Conservation (phyloP, 148 eudicot species). For the Rhododendron molle region DNA sequence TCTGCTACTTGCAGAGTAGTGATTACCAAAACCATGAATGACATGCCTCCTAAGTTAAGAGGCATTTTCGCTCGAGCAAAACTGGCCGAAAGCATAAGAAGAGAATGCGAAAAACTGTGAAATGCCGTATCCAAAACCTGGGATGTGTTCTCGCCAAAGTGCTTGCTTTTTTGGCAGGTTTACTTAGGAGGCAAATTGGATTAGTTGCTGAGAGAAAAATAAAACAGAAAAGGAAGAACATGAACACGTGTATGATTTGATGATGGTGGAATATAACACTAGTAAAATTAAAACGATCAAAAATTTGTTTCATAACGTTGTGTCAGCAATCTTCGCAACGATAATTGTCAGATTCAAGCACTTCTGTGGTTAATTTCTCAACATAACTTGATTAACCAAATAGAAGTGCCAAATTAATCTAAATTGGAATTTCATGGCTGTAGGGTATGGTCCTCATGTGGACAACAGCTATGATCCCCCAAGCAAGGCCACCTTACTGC, state of each 20-base stretch:
- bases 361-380: too few relatives aligned
- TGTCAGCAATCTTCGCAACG: too few relatives aligned
- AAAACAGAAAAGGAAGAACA: too few relatives aligned
- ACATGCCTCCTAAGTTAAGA: slow-evolving; percentile 40
- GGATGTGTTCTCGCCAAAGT: slow-evolving; percentile 53
- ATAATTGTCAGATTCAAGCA: too few relatives aligned
- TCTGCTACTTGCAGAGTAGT: slow-evolving; percentile 63
- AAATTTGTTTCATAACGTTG: too few relatives aligned
- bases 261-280: too few relatives aligned
- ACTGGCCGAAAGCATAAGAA: slow-evolving; percentile 51
- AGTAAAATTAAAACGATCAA: too few relatives aligned
- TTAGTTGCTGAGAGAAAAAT: too few relatives aligned
- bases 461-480: slow-evolving; percentile 15
- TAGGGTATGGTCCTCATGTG: too few relatives aligned
- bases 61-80: slow-evolving; percentile 28
- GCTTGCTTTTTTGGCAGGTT: slow-evolving; percentile 48
- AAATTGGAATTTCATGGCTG: too few relatives aligned
- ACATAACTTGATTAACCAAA: slow-evolving; percentile 18
- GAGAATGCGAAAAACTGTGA: slow-evolving; percentile 41
- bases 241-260: too few relatives aligned
- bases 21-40: slow-evolving; percentile 61
- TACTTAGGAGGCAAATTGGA: slow-evolving; percentile 33
- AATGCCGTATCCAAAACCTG: slow-evolving; percentile 58
- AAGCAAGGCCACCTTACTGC: slow-evolving; percentile 63
- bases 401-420: too few relatives aligned